These are phyloP conservation scores for Parietaria judaica DNA, from an alignment of 306 rosid species.

Conservation along the genomic window DNA sequence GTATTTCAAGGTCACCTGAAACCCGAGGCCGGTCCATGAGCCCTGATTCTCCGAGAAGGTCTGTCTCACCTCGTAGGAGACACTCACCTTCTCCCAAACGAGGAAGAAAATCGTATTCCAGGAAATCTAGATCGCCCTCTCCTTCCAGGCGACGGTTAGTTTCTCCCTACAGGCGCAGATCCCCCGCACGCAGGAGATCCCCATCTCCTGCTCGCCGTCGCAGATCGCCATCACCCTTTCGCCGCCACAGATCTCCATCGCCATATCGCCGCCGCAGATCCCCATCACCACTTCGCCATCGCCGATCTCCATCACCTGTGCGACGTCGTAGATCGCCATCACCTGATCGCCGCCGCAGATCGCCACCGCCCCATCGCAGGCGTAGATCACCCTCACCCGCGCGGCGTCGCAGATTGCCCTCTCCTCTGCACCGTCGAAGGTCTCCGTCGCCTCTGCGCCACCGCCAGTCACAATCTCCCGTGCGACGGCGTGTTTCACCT, in stretches of 20 bases:
- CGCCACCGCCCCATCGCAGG: slow-evolving; percentile 43
- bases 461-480: slow-evolving; percentile 7
- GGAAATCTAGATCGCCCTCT: slow-evolving; percentile 33
- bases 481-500: slow-evolving; percentile 29
- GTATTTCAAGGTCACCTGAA: slow-evolving; percentile 54
- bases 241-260: slow-evolving; percentile 30
- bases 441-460: slow-evolving; percentile 29
- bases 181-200: slow-evolving; percentile 31
- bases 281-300: slow-evolving; percentile 28
- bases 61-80: slow-evolving; percentile 43
- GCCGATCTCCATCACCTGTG: slow-evolving; percentile 38
- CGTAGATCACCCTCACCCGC: slow-evolving; percentile 52
- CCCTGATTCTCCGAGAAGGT: slow-evolving; percentile 36
- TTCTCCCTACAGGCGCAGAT: slow-evolving; percentile 18
- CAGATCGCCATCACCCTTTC: slow-evolving; percentile 23
- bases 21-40: slow-evolving; percentile 43
- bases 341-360: slow-evolving; percentile 28
- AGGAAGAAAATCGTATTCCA: slow-evolving; percentile 17
- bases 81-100: slow-evolving; percentile 38
- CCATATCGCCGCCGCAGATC: slow-evolving; percentile 45
- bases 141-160: slow-evolving; percentile 18
- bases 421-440: slow-evolving; percentile 18
- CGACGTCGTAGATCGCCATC: slow-evolving; percentile 14
- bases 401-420: slow-evolving; percentile 28
- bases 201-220: slow-evolving; percentile 30